phyloP scores from a whole-genome alignment of 257 asterid genomes.

The Solanum lignicaule region DNA sequence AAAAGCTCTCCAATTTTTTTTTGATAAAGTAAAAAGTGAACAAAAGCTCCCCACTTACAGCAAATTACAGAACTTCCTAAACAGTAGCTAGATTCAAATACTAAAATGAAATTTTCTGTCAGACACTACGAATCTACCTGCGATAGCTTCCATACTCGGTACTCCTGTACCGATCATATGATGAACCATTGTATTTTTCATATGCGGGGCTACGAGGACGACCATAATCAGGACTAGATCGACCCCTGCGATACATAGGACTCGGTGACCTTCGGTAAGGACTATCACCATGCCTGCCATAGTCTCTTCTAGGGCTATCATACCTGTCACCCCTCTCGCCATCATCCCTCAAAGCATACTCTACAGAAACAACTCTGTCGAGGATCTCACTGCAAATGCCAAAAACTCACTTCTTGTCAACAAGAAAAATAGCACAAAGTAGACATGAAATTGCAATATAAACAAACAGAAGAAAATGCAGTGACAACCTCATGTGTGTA shows the following conservation, averaged over 20 bases:
- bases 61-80: not conserved
- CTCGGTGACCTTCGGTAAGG: constrained; percentile 63
- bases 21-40: not conserved
- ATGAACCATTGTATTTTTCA: constrained; percentile 50
- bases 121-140: constrained; percentile 23
- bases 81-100: not conserved
- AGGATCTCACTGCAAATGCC: constrained; percentile 57
- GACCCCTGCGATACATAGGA: constrained; percentile 43
- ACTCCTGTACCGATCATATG: constrained; percentile 45
- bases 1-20: not conserved
- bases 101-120: not conserved
- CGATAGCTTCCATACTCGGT: constrained; percentile 68
- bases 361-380: constrained; percentile 88
- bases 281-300: constrained; percentile 45
- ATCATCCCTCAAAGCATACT: constrained; percentile 88
- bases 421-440: not conserved
- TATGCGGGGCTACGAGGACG: constrained; percentile 56
- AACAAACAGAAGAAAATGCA: not conserved
- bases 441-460: not conserved
- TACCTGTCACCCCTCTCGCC: constrained; percentile 51
- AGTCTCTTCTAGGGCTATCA: constrained; percentile 58
- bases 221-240: constrained; percentile 84
- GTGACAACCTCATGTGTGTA: constrained; percentile 74
- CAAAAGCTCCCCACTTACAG: not conserved
- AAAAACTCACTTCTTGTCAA: not conserved